Evolutionary conservation across 2,329 filamentous ascomycete genomes (phyloP), one percentile per base, ranked within the genome.

Genomic region (Diatrype stigma): DNA sequence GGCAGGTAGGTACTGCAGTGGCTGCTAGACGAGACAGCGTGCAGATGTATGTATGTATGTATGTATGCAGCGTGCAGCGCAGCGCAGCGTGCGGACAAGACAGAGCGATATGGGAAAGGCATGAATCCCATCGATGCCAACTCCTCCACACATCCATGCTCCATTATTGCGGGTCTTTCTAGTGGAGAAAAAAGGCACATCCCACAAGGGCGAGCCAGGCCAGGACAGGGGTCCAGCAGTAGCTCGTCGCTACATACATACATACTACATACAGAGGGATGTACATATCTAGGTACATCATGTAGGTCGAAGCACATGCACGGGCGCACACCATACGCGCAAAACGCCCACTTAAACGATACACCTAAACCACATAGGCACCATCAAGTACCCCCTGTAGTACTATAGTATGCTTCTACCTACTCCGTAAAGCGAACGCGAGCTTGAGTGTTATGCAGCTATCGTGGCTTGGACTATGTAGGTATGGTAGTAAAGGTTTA

Each of bases 91-190:
- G 45, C 51, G 56, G 53, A 59, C 60, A 59, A 58, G 57, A 60
- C 60, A 60, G 56, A 59, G 54, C 57, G 56, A 62, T 62, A 65
- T 65, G 63, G 63, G 63, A 65, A 65, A 65, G 58, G 57, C 53
- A 62, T 55, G 56, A 63, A 64, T 64, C 63, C 63, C 62, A 64
- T 64, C 56, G 55, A 58, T 51, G 52, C 56, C 56, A 56, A 55
- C 57, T 60, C 54, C 54, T 49, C 54, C 47, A 56, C 52, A 53
- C 51, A 54, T 35, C 49, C 47, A 38, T 50, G 34, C 45, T 32
- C 45, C 45, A 46, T 35, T n/a, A 46, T 16, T 23, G 40, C 40
- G 34, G 55, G 53, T 55, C 49, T 46, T 44, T 51, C 44, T 47
- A 42, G 50, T 50, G 49, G 52, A 51, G 50, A 52, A 51, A 49